Evolutionary conservation across 495 filamentous ascomycete species (phyloP), one percentile per base, ranked within the genome.

Genomic region (Lasiosphaeria hispida): DNA sequence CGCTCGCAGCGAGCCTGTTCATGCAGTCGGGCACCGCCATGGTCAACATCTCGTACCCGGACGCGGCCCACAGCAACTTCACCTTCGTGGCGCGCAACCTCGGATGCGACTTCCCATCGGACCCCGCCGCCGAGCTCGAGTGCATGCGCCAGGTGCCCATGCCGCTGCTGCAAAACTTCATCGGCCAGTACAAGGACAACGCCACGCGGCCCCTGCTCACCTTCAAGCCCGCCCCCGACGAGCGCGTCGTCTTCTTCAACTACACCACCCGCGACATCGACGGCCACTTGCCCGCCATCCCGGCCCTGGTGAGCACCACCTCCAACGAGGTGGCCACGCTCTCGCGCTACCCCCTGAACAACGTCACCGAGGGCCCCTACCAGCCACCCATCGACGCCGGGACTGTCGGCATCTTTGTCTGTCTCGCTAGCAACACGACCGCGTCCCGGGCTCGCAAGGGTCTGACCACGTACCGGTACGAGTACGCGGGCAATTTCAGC

Each of bases 401-500:
- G n/a, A 75, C 71, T 3, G 58, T 73, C 17, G 48, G 50, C 3
- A 58, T 68, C 18, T 75, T 71, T 40, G 67, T 72, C 34, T 75
- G 73, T 19, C 64, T 70, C n/a, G 63, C 71, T 1, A 72, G 58
- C 41, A 74, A 74, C 55, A 65, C 73, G 1, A 72, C 68, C 11
- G 60, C 60, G 44, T 42, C 60, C 9, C 59, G 57, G 9, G 18
- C 55, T 30, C 4, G 48, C 38, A 63, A 62, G 23, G 58, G 68
- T 10, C 59, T 76, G 33, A 72, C 75, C 13, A 79, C 73, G 3
- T 82, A 72, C 61, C 71, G 80, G n/a, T 84, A 79, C 59, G 66
- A 76, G 53, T 80, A 81, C 50, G 69, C 69, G 11, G 81, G 79
- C 0, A 79, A 75, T 45, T 83, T 75, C 55, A 61, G 69, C 11